These are phyloP conservation scores for Gymnopilus dilepis DNA, from an alignment of 768 basidiomycete species.

Conservation along the genomic window DNA sequence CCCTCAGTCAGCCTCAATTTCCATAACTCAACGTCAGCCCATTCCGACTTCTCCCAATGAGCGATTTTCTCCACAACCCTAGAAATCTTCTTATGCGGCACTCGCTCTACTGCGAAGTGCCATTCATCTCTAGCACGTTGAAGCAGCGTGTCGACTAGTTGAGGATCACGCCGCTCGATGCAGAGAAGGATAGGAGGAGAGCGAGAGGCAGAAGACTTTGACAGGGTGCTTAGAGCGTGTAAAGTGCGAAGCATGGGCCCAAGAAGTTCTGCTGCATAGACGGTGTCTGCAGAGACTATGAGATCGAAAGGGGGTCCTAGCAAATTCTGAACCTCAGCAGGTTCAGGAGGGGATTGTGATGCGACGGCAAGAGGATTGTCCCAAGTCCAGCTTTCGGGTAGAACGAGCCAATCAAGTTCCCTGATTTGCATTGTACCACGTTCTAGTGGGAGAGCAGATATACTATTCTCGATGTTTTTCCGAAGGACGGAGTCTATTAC, in stretches of 20 bases:
- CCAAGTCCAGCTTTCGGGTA: conserved; percentile 63
- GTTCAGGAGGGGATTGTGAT: conserved; percentile 27
- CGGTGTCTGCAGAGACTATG: conserved; percentile 83
- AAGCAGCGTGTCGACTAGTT: conserved; percentile 63
- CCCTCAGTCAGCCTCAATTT: conserved; percentile 39
- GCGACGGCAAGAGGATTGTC: conserved; percentile 43
- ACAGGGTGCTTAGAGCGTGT: conserved; percentile 51
- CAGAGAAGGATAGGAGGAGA: conserved; percentile 63
- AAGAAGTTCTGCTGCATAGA: conserved; percentile 68
- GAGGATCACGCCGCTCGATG: conserved; percentile 80
- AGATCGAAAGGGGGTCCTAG: conserved; percentile 71
- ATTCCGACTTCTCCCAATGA: conserved; percentile 70
- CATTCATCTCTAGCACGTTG: conserved; percentile 56
- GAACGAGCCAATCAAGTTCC: conserved; percentile 73
- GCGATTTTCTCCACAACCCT: conserved; percentile 66
- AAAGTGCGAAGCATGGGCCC: conserved; percentile 75
- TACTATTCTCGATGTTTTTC: conserved; percentile 64
- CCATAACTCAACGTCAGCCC: conserved; percentile 87
- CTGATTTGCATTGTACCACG: conserved; percentile 61
- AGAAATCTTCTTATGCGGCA: conserved; percentile 61
- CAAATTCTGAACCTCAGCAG: conserved; percentile 22
- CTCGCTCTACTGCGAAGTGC: conserved; percentile 61
- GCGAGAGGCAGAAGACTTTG: conserved; percentile 34
- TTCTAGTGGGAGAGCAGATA: conserved; percentile 32
- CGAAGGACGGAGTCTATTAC: conserved; percentile 68